These are phyloP conservation scores for Saccharomyces hybrid DNA, from an alignment of 1,139 yeast genomes.

Conservation along the genomic window DNA sequence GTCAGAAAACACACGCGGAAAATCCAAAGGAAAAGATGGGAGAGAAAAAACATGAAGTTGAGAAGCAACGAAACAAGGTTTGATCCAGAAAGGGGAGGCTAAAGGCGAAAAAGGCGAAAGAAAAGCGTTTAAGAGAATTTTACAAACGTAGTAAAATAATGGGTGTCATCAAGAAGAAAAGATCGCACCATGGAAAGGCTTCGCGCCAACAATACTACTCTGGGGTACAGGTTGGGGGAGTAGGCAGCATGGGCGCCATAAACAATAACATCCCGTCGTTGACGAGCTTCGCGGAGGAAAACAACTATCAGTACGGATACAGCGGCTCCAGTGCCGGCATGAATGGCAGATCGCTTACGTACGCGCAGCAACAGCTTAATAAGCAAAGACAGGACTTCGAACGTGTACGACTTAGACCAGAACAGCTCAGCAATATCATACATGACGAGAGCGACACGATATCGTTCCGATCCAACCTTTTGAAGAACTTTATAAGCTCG, in stretches of 20 bases:
- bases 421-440: not conserved
- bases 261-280: slow-evolving; percentile 4
- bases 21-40: not conserved
- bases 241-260: slow-evolving; percentile 13
- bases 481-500: slow-evolving; percentile 21
- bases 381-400: not conserved
- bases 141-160: slow-evolving; percentile 4
- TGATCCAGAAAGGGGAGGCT: not conserved
- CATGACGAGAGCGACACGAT: slow-evolving; percentile 32
- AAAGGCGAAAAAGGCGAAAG: not conserved
- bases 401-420: not conserved
- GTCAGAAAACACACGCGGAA: not conserved
- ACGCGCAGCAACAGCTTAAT: not conserved
- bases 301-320: not conserved
- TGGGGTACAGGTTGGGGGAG: slow-evolving; percentile 4
- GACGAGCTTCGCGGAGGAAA: not conserved
- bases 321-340: not conserved
- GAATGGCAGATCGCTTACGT: not conserved
- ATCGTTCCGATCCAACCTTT: slow-evolving; percentile 24
- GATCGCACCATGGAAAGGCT: slow-evolving; percentile 12
- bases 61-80: not conserved
- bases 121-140: not conserved
- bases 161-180: slow-evolving; percentile 19
- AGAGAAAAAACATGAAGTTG: not conserved
- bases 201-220: slow-evolving; percentile 13